A percentile compares a stretch with the other conserved stretches of the same genome.
These are phyloP conservation scores for Rhodomyrtus tomentosa DNA, from an alignment of 345 rosid genomes.

Conservation along the genomic window DNA sequence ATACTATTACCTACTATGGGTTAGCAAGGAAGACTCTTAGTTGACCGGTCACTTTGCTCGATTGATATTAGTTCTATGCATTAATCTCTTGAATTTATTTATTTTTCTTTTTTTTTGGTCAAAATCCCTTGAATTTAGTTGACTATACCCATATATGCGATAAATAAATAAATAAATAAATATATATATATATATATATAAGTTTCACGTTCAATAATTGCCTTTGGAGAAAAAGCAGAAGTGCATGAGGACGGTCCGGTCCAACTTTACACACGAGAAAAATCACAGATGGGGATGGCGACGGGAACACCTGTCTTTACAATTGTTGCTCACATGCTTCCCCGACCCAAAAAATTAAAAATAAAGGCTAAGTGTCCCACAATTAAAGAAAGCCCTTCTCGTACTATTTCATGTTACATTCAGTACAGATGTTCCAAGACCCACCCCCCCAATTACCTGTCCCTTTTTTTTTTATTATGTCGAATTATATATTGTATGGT, in stretches of 20 bases:
- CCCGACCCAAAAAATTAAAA: too few species aligned
- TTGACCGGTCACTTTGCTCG: background rate
- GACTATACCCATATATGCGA: background rate
- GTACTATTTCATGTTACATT: background rate
- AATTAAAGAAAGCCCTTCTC: background rate
- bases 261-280: background rate
- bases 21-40: background rate
- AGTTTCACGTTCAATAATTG: background rate
- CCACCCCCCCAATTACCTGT: background rate
- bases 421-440: background rate
- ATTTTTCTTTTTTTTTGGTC: too few species aligned
- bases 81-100: too few species aligned
- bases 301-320: background rate
- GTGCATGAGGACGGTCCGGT: background rate
- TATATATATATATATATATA: too few species aligned
- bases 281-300: background rate
- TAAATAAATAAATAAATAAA: too few species aligned
- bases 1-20: background rate
- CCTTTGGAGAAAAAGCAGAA: background rate
- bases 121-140: background rate
- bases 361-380: background rate
- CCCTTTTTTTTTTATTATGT: accelerated
- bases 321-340: background rate
- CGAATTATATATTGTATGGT: background rate
- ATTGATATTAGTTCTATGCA: background rate